Percentiles rank a stretch among this genome's conserved stretches.
These are phyloP conservation scores for Hypomyces perniciosus DNA, from an alignment of 2,329 filamentous ascomycete species.

Conservation along the genomic window DNA sequence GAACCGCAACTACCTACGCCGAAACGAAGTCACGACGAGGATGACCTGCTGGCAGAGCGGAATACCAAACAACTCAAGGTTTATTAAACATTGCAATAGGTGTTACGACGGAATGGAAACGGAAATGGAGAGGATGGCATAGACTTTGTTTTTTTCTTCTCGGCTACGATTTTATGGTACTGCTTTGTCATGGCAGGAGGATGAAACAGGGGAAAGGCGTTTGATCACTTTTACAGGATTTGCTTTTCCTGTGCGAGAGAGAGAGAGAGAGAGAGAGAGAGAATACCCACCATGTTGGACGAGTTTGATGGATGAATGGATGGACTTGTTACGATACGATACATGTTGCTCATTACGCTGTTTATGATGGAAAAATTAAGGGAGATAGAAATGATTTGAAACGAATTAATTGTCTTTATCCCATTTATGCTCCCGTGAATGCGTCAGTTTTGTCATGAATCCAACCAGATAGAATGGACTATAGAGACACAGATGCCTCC, in stretches of 20 bases:
- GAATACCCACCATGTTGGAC: not conserved
- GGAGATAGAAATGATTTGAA: not conserved
- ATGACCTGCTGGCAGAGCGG: not conserved
- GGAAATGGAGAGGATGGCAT: not conserved
- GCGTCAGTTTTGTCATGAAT: slow-evolving; percentile 4
- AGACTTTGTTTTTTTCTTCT: not conserved
- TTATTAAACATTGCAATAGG: not conserved
- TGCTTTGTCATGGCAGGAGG: not conserved
- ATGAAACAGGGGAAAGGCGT: not conserved
- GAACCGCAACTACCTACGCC: not conserved
- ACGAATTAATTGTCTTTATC: not conserved
- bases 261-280: not conserved
- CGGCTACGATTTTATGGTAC: not conserved
- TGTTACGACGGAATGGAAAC: not conserved
- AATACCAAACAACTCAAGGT: slow-evolving; percentile 3
- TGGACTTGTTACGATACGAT: no score
- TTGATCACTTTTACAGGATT: not conserved
- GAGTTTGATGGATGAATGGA: not conserved
- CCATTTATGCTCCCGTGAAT: not conserved
- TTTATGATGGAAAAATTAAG: not conserved
- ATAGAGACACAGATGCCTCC: not conserved
- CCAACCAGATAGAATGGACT: not conserved
- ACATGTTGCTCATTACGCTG: not conserved
- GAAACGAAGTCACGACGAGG: slow-evolving; percentile 5
- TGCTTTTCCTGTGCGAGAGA: not conserved